Base-by-base conservation (phyloP, 306 rosid genomes). In the Luffa acutangula region DNA sequence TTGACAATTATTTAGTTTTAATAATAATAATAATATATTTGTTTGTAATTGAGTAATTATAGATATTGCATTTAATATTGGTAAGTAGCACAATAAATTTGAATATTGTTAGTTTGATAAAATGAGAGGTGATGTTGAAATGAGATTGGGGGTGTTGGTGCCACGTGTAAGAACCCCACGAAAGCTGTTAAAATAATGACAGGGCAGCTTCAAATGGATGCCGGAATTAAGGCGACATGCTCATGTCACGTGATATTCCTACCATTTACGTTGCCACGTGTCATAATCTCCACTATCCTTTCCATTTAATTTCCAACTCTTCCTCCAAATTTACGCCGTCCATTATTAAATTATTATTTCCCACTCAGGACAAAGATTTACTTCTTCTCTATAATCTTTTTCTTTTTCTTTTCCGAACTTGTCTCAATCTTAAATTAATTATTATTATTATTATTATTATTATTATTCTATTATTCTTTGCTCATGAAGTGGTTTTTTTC, bases 191-290 rank as follows among this genome's bases (percentile, higher is more conserved):
- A 74, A 74, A 33, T 21, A 49, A 33, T 33, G 78, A 49, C 46
- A 49, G 59, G 60, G 39, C 57, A 31, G 77, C 34, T 48, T 31
- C 45, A 48, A 73, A 31, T 33, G 42, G 45, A 49, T 74, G 78
- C 78, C 9, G 78, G 78, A 74, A 74, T 51, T 74, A 51, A 74
- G 62, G 78, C 15, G 62, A 74, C 60, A 74, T 33, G 78, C 78
- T 8, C 31, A 74, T 51, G 62, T 49, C 59, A 72, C 77, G 77
- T 72, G 77, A 72, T 31, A 12, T 49, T 46, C 76, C 20, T 46
- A 21, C 71, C 54, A 71, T 71, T 25, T 72, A 46, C 37, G 2
- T 11, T 72, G 37, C 39, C 77, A 72, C 74, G 51, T 21, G 57
- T 71, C 76, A 0, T 45, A 12, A 71, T 20, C 39, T 5, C 76